Base-by-base conservation (phyloP, 495 filamentous ascomycete genomes). In the Penicillium simplicissimum region DNA sequence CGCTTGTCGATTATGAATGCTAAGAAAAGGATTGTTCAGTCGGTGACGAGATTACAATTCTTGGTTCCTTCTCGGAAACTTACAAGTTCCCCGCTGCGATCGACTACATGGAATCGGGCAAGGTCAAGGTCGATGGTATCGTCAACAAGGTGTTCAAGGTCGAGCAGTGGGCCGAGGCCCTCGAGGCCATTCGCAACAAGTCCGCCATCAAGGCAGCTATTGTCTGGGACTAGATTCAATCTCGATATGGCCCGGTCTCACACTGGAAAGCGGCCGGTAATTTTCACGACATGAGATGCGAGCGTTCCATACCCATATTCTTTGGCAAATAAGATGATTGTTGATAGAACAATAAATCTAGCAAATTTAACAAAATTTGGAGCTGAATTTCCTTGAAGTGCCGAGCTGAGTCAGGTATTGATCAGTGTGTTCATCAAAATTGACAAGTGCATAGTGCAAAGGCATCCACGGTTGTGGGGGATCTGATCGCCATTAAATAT, bases 31-130 rank as follows among this genome's bases (percentile, higher is more conserved):
- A 31, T 5, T 31, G 6, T 6, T 31, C 28, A 31, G 28, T 31
- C 57, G 74, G 74, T 51, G 78, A 86, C 65, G 87, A 89, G 67
- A 89, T 90, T 66, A 89, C 85, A 60, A 88, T 91, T 62, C 72
- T 90, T 40, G 87, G 87, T 31, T 86, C 81, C 38, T 90, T 89
- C 79, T 86, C 82, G 33, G 86, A 90, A 67, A 85, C 85, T 15
- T 87, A 88, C 77, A 89, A 89, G 81, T 91, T 88, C 81, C 87
- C 87, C 4, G 82, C 87, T 33, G 87, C 87, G 8, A 84, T 90
- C 60, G 83, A 86, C 74, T 89, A 90, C 73, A 81, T 88, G 37
- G 87, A 89, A 66, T 83, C 76, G 8, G 86, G 81, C 52, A 88
- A 87, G 76, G 81, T 89, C 57, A 88, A 85, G 73, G 79, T 84